phyloP scores from a whole-genome alignment of 495 filamentous ascomycete genomes.

The Neurospora sp. region DNA sequence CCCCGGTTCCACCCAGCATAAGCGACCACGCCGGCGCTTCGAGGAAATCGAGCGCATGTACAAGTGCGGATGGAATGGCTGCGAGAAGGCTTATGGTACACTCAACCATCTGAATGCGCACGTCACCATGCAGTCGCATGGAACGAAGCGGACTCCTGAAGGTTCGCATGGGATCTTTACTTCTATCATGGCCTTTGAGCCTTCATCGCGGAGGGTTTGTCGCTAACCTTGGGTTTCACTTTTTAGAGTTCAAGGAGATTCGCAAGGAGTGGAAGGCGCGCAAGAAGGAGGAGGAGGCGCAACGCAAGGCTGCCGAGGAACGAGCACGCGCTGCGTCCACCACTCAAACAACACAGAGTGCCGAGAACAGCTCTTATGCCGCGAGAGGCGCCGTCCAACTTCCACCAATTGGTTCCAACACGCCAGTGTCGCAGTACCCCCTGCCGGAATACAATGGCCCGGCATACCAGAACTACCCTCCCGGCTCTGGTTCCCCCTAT shows the following conservation, averaged over 20 bases:
- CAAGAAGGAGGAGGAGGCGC: slow-evolving; percentile 95
- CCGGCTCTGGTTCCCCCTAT: slow-evolving; percentile 35
- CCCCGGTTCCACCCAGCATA: slow-evolving; percentile 93
- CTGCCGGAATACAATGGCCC: slow-evolving; percentile 53
- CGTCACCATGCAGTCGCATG: slow-evolving; percentile 96
- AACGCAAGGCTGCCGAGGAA: slow-evolving; percentile 86
- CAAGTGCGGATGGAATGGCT: slow-evolving; percentile 97
- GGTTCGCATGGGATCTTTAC: slow-evolving; percentile 46
- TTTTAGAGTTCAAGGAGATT: slow-evolving; percentile 94
- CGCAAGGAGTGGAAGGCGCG: slow-evolving; percentile 98
- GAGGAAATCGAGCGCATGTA: slow-evolving; percentile 99
- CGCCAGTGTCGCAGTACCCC: slow-evolving; percentile 49
- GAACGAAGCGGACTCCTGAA: slow-evolving; percentile 87
- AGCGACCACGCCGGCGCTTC: slow-evolving; percentile 85
- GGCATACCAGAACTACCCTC: slow-evolving; percentile 50
- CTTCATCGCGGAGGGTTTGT: background rate
- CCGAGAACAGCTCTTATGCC: background rate
- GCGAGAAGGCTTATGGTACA: slow-evolving; percentile 96
- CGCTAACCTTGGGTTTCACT: slow-evolving; percentile 23
- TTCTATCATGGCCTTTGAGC: background rate
- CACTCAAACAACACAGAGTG: slow-evolving; percentile 39
- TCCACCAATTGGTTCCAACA: slow-evolving; percentile 78
- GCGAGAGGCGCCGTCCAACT: slow-evolving; percentile 43
- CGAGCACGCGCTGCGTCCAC: slow-evolving; percentile 60
- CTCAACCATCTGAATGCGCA: slow-evolving; percentile 95